Evolutionary conservation across 306 rosid genomes (phyloP).

Genomic region (Rubus parviflorus): DNA sequence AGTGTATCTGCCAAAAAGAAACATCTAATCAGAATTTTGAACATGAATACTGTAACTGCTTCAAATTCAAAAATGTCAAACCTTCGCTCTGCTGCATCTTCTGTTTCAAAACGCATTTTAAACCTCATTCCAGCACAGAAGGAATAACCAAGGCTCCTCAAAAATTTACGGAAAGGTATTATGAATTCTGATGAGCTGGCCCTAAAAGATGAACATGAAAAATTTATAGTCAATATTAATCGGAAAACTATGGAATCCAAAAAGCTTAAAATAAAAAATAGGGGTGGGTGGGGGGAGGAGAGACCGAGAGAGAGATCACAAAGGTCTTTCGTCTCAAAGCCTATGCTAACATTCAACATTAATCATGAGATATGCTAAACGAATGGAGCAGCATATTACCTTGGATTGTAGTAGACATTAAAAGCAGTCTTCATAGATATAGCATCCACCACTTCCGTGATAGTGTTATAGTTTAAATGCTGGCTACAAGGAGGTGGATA

Average conservation of each 20-base stretch:
- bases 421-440: conserved; percentile 57
- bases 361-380: no score
- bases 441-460: conserved; percentile 69
- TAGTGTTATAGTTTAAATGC: conserved; percentile 50
- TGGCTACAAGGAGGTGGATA: conserved; percentile 49
- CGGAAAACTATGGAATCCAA: not conserved
- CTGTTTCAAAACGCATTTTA: conserved; percentile 82
- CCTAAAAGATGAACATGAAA: conserved; percentile 40
- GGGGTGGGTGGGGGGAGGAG: not conserved
- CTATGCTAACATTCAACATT: no score
- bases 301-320: no score
- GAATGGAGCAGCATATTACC: conserved; percentile 41
- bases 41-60: conserved; percentile 7
- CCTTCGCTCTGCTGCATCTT: conserved; percentile 91
- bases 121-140: conserved; percentile 89
- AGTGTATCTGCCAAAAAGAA: conserved; percentile 53
- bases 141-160: conserved; percentile 62
- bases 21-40: not conserved
- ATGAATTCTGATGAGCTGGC: conserved; percentile 79
- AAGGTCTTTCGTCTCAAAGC: no score
- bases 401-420: conserved; percentile 77
- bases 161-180: conserved; percentile 61
- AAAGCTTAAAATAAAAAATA: not conserved
- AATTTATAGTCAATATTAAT: not conserved
- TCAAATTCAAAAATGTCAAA: conserved; percentile 26